Percentiles rank a stretch among this genome's conserved stretches.
Evolutionary conservation across 495 filamentous ascomycete genomes (phyloP).

Genomic region (Sordaria brevicollis): DNA sequence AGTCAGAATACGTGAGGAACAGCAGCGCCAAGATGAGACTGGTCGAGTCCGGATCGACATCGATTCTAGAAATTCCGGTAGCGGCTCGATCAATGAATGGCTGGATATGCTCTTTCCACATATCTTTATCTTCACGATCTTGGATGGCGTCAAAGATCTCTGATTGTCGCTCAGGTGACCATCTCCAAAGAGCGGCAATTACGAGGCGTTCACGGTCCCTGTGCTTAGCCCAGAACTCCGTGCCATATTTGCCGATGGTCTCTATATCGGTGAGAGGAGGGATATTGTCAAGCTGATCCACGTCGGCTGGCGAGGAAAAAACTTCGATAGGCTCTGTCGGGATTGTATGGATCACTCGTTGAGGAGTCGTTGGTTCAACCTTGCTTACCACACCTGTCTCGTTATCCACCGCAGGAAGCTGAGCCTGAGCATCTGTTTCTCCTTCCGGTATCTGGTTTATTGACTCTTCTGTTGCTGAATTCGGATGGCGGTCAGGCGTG

Average conservation of each 20-base stretch:
- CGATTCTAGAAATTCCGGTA: background rate
- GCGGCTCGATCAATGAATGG: background rate
- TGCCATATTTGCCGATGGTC: conserved; percentile 11
- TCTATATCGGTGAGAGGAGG: conserved; percentile 4
- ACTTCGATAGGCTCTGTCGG: conserved; percentile 6
- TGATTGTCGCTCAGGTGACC: background rate
- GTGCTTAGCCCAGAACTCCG: conserved; percentile 9
- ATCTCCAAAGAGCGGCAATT: conserved; percentile 10
- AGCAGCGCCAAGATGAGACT: conserved; percentile 7
- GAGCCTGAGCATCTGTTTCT: background rate
- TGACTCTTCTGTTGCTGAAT: background rate
- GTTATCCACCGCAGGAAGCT: background rate
- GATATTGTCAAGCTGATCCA: background rate
- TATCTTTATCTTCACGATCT: background rate
- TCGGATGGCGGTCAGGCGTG: background rate
- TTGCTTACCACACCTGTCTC: background rate
- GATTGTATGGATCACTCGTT: background rate
- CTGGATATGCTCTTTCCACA: conserved; percentile 15
- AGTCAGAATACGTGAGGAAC: conserved; percentile 14
- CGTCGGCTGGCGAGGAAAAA: conserved; percentile 2
- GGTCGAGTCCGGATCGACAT: background rate
- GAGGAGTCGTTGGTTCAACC: conserved; percentile 1
- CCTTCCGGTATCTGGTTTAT: background rate
- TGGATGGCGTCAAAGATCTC: conserved; percentile 1
- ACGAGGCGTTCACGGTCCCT: conserved; percentile 17